phyloP scores from a whole-genome alignment of 2,329 filamentous ascomycete genomes.

The Phoma sp. region DNA sequence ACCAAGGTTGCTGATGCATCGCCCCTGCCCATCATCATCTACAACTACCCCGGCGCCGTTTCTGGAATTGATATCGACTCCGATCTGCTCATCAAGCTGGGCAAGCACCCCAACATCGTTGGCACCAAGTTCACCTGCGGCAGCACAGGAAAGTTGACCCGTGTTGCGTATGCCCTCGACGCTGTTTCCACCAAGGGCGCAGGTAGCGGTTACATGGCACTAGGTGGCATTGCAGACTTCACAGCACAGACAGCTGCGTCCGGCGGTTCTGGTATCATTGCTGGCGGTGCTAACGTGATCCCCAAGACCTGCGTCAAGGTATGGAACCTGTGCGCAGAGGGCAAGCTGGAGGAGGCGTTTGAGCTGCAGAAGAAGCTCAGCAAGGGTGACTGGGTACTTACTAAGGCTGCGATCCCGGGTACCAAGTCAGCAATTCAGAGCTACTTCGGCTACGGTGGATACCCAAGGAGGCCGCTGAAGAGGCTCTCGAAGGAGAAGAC shows the following conservation, averaged over 20 bases:
- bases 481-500: conserved; percentile 66
- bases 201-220: conserved; percentile 74
- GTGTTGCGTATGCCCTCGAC: conserved; percentile 75
- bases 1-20: conserved; percentile 76
- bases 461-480: conserved; percentile 76
- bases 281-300: conserved; percentile 84
- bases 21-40: conserved; percentile 80
- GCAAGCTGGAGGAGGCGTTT: conserved; percentile 77
- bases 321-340: conserved; percentile 77
- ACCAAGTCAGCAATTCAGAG: conserved; percentile 83
- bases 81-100: conserved; percentile 81
- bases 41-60: conserved; percentile 91
- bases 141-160: conserved; percentile 87
- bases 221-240: conserved; percentile 88
- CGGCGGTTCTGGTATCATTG: conserved; percentile 84
- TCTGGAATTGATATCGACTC: conserved; percentile 90
- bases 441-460: conserved; percentile 82
- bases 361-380: conserved; percentile 79
- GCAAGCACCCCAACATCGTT: conserved; percentile 81
- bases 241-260: conserved; percentile 81
- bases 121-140: conserved; percentile 93
- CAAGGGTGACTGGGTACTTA: conserved; percentile 82
- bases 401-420: conserved; percentile 83
- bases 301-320: conserved; percentile 82
- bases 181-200: conserved; percentile 69